These are phyloP conservation scores for Fusarium annulatum DNA, from an alignment of 2,329 filamentous ascomycete species.

Conservation along the genomic window DNA sequence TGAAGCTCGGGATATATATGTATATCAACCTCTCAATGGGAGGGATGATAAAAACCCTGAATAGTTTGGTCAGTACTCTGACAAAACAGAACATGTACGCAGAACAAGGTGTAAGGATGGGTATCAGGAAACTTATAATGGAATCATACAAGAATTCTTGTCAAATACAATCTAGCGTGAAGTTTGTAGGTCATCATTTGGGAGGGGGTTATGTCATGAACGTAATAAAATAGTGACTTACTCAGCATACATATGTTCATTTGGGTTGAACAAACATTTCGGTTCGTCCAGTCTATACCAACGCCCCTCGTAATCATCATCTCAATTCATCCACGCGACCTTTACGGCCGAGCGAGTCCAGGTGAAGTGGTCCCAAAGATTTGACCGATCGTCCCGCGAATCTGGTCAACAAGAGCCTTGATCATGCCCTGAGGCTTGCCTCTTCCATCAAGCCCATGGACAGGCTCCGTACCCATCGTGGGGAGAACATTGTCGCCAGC, in stretches of 20 bases:
- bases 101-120: not conserved
- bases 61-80: slow-evolving; percentile 19
- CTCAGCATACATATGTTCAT: not conserved
- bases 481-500: slow-evolving; percentile 96
- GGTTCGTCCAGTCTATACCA: not conserved
- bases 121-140: slow-evolving; percentile 49
- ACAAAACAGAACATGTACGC: not conserved
- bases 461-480: slow-evolving; percentile 80
- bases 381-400: slow-evolving; percentile 64
- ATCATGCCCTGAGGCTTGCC: slow-evolving; percentile 71
- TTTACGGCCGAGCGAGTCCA: slow-evolving; percentile 42
- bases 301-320: not conserved
- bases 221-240: slow-evolving; percentile 15
- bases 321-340: not conserved
- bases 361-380: slow-evolving; percentile 48
- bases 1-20: not conserved
- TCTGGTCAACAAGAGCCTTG: slow-evolving; percentile 71
- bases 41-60: not conserved
- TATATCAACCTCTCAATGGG: not conserved
- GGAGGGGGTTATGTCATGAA: not conserved
- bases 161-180: slow-evolving; percentile 63
- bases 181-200: slow-evolving; percentile 54
- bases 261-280: not conserved
- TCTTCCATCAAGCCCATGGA: slow-evolving; percentile 59
- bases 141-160: slow-evolving; percentile 51